These are phyloP conservation scores for Aspergillus taichungensis DNA, from an alignment of 495 filamentous ascomycete species.

Conservation along the genomic window DNA sequence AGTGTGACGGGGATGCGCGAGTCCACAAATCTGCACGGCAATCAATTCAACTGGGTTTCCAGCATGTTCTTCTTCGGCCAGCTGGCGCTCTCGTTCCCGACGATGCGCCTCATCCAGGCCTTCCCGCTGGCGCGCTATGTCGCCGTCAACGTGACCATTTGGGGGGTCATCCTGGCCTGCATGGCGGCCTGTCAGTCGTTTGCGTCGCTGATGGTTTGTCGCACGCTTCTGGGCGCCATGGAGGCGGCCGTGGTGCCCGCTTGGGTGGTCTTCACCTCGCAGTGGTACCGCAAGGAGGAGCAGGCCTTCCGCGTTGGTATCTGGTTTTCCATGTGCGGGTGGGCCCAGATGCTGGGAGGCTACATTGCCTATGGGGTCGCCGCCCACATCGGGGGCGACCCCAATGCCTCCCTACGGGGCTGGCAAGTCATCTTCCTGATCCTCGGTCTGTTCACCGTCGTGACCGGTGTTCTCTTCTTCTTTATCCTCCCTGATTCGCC, in stretches of 20 bases:
- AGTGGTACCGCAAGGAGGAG: conserved; percentile 47
- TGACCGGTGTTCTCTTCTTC: conserved; percentile 44
- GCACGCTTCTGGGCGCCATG: conserved; percentile 52
- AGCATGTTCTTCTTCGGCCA: conserved; percentile 37
- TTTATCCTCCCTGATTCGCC: conserved; percentile 54
- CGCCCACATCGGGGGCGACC: conserved; percentile 18
- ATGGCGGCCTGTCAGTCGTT: conserved; percentile 43
- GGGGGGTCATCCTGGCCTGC: conserved; percentile 47
- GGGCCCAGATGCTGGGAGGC: conserved; percentile 46
- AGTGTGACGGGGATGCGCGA: conserved; percentile 27
- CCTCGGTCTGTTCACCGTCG: conserved; percentile 45
- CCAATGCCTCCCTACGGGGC: conserved; percentile 27
- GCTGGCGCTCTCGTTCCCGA: conserved; percentile 33
- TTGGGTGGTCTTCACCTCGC: conserved; percentile 33
- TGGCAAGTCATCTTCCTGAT: conserved; percentile 56
- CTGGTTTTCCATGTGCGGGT: conserved; percentile 47
- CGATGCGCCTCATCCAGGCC: conserved; percentile 34
- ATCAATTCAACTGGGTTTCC: conserved; percentile 37
- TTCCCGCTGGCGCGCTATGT: conserved; percentile 45
- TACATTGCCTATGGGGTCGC: conserved; percentile 49
- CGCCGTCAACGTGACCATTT: conserved; percentile 39
- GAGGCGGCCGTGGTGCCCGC: conserved; percentile 51
- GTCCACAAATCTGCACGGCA: conserved; percentile 23
- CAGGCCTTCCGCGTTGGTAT: conserved; percentile 40
- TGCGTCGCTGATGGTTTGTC: conserved; percentile 24